Evolutionary conservation across 345 rosid species (phyloP), one percentile per base, ranked within the genome.

Genomic region (Brassica nigra): DNA sequence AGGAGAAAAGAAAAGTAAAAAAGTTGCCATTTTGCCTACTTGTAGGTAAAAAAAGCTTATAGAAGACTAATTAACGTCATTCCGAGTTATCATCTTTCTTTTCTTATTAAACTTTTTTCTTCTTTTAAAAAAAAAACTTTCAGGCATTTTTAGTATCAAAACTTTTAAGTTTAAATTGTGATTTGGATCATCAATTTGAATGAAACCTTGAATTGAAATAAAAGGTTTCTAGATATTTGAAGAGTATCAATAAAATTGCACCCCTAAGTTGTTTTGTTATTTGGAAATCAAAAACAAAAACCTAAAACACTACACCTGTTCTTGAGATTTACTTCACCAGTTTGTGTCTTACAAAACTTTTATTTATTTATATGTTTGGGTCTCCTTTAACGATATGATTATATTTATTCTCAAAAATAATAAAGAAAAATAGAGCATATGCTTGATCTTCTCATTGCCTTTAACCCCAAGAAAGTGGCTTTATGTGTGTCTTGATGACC

Each of bases 401-500:
- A 16, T 47, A 47, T 62, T 9, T 63, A 62, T n/a, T 54, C 3
- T 68, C 4, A 6, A 6, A 42, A 77, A 42, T 36, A 62, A 62
- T 28, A 77, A 42, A 76, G 68, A 28, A 10, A 75, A 80, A 63
- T n/a, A 63, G 1, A 74, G 79, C 66, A 75, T 63, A 80, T 75
- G 73, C 64, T 66, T 78, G 61, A 72, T 57, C 73, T 61, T 37
- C 66, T 55, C 0, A 29, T 78, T 66, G 68, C 71, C 14, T 72
- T 78, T 78, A 47, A 30, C 49, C 18, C 42, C 31, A 20, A 62
- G 27, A 75, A 80, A 80, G 83, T 70, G 42, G 75, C 78, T 78
- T 82, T 82, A 75, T 73, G 67, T 68, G 2, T 69, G 31, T 34
- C 27, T 82, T 80, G 79, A 73, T 78, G 82, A 68, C 75, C 82